phyloP scores from a whole-genome alignment of 371 early-diverging fungal genomes.

The Lichtheimia ornata region DNA sequence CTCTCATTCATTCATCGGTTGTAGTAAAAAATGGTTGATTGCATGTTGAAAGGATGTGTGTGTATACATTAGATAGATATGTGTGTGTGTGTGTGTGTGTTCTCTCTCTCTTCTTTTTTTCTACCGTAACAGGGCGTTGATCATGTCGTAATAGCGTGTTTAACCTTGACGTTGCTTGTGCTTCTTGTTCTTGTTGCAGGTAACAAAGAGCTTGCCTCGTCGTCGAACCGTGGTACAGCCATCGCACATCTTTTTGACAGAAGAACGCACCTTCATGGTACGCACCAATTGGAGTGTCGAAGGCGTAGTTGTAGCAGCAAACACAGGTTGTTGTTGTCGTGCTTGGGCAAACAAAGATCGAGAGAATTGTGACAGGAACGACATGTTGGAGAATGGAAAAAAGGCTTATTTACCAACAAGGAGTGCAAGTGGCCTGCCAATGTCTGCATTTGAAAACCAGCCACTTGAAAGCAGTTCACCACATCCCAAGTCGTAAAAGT shows the following conservation, averaged over 20 bases:
- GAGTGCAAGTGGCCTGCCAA: neutral
- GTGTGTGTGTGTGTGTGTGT: neutral
- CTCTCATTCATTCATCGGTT: too few relatives aligned
- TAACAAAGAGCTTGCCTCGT: constrained; percentile 75
- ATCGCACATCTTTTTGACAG: constrained; percentile 83
- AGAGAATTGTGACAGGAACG: constrained; percentile 36
- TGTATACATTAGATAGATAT: too few relatives aligned
- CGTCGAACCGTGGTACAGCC: constrained; percentile 79
- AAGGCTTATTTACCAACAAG: neutral
- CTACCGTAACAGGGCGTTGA: too few relatives aligned
- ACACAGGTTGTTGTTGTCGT: constrained; percentile 22
- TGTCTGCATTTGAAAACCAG: too few relatives aligned
- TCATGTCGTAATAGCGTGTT: constrained; percentile 11
- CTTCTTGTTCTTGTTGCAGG: constrained; percentile 80
- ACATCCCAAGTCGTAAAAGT: too few relatives aligned
- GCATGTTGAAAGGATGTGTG: too few relatives aligned
- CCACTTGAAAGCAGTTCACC: too few relatives aligned
- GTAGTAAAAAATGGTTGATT: too few relatives aligned
- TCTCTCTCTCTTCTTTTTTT: neutral
- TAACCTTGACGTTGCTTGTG: constrained; percentile 88
- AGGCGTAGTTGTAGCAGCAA: constrained; percentile 23
- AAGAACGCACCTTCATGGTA: constrained; percentile 83
- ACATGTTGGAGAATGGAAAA: constrained; percentile 18
- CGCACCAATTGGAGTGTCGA: constrained; percentile 47
- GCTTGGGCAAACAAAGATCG: constrained; percentile 29